Conservation (phyloP, 352 stramenopile species). For the Phytophthora ohioensis region DNA sequence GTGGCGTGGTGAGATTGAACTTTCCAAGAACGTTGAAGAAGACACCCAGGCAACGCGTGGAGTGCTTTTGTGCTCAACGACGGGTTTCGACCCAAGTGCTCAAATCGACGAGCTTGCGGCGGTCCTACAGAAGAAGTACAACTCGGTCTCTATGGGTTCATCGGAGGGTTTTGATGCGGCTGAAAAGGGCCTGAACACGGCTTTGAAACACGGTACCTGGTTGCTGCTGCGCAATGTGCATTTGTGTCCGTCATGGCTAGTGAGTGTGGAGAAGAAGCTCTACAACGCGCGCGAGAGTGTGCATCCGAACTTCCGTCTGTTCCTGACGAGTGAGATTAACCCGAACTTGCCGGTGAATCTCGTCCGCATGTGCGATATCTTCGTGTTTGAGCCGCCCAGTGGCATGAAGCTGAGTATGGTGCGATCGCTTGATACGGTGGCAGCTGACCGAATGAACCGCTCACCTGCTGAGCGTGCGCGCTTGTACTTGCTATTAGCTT, state of each 20-base stretch:
- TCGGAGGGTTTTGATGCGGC: slow-evolving; percentile 96
- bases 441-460: slow-evolving; percentile 92
- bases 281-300: slow-evolving; percentile 84
- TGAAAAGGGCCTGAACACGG: slow-evolving; percentile 94
- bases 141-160: slow-evolving; percentile 98
- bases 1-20: slow-evolving; percentile 95
- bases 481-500: slow-evolving; percentile 97
- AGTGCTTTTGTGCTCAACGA: slow-evolving; percentile 97
- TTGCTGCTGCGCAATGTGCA: slow-evolving; percentile 99
- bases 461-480: slow-evolving; percentile 88
- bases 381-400: slow-evolving; percentile 98
- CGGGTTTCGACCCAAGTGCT: slow-evolving; percentile 98
- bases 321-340: slow-evolving; percentile 99
- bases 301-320: slow-evolving; percentile 89
- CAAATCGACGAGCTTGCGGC: slow-evolving; percentile 96
- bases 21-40: slow-evolving; percentile 93
- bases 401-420: slow-evolving; percentile 98
- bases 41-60: slow-evolving; percentile 92
- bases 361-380: slow-evolving; percentile 96
- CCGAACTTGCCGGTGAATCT: slow-evolving; percentile 96
- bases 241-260: slow-evolving; percentile 98
- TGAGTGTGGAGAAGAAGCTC: slow-evolving; percentile 97
- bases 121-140: slow-evolving; percentile 93
- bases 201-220: slow-evolving; percentile 97
- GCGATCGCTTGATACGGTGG: slow-evolving; percentile 95